Conservation (phyloP, 176 grass and related monocot genomes). For the Aegilops longissima region DNA sequence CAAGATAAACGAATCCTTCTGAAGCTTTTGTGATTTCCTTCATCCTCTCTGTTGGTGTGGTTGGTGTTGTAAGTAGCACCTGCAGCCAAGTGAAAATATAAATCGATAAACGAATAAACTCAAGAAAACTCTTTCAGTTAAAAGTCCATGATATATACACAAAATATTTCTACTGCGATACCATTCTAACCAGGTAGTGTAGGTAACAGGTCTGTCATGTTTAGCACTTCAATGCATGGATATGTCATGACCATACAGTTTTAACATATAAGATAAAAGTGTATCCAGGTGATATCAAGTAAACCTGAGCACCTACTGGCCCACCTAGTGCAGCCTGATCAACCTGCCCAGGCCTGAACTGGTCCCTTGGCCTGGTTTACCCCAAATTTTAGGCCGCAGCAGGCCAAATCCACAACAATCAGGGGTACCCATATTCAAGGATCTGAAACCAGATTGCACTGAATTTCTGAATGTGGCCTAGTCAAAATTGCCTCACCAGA, state of each 20-base stretch:
- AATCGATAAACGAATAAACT: background rate
- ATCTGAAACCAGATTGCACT: background rate
- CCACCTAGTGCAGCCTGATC: background rate
- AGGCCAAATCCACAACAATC: no score
- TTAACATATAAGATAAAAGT: background rate
- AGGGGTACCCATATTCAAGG: background rate
- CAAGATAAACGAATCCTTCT: slow-evolving; percentile 95
- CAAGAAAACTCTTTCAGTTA: slow-evolving; percentile 6
- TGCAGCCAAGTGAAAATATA: slow-evolving; percentile 24
- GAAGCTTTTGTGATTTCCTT: slow-evolving; percentile 74
- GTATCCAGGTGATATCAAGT: background rate
- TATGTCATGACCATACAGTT: background rate
- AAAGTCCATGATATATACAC: background rate
- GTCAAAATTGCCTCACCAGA: background rate
- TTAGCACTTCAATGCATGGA: background rate
- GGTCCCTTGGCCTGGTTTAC: no score
- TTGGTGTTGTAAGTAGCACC: slow-evolving; percentile 93
- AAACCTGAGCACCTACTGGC: background rate
- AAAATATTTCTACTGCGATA: background rate
- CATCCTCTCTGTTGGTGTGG: slow-evolving; percentile 87
- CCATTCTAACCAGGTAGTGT: slow-evolving; percentile 1
- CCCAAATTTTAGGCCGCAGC: no score
- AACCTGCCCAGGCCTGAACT: no score
- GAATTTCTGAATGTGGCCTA: background rate
- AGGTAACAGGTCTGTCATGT: background rate